Evolutionary conservation across 345 rosid genomes (phyloP).

Genomic region (Rubroshorea leprosula): DNA sequence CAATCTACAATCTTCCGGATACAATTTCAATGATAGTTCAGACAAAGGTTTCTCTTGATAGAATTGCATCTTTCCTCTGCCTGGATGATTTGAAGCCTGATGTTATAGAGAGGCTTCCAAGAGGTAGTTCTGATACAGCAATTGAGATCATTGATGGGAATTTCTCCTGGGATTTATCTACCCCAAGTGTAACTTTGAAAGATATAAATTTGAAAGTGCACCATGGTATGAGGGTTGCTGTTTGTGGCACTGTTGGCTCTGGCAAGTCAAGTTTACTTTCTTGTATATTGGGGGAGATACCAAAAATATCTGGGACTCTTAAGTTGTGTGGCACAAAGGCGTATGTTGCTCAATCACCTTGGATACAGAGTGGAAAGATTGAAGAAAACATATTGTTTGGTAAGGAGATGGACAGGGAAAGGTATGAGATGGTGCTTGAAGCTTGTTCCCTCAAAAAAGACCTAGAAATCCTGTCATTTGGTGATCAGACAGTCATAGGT

Average conservation of each 20-base stretch:
- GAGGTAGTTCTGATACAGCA: conserved; percentile 27
- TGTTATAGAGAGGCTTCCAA: conserved; percentile 22
- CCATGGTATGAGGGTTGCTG: conserved; percentile 54
- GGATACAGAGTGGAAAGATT: conserved; percentile 79
- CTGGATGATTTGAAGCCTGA: conserved; percentile 49
- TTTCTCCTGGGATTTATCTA: conserved; percentile 52
- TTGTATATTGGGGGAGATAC: conserved; percentile 64
- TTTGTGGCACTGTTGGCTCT: conserved; percentile 70
- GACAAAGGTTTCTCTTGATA: conserved; percentile 54
- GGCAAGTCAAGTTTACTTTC: conserved; percentile 70
- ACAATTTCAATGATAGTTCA: conserved; percentile 48
- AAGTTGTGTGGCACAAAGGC: conserved; percentile 55
- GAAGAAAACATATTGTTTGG: conserved; percentile 59
- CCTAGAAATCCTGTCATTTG: conserved; percentile 61
- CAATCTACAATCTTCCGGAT: conserved; percentile 50
- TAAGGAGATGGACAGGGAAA: conserved; percentile 35
- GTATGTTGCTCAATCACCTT: conserved; percentile 67
- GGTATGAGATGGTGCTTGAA: conserved; percentile 52
- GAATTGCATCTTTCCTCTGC: conserved; percentile 52
- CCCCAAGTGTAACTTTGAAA: conserved; percentile 32
- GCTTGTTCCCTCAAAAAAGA: conserved; percentile 68
- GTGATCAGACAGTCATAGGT: conserved; percentile 80
- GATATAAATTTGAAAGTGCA: conserved; percentile 41
- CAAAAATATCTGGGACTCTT: conserved; percentile 45
- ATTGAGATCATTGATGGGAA: conserved; percentile 36